Evolutionary conservation across 2,329 filamentous ascomycete species (phyloP).

Genomic region (Fusarium graminum): DNA sequence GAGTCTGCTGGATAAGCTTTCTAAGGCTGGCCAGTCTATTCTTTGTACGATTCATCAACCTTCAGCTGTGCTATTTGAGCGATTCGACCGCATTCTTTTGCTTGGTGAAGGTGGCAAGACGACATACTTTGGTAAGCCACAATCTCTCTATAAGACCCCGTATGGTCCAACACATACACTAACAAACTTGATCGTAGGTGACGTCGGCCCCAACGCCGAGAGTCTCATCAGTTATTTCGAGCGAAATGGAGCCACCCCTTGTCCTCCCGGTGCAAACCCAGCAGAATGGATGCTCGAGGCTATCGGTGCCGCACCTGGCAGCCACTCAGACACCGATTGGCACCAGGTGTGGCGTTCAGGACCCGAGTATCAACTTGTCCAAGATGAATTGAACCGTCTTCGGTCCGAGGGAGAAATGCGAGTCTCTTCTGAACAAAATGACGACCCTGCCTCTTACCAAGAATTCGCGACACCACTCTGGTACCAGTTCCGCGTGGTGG

Average conservation of each 20-base stretch:
- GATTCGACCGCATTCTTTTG: conserved; percentile 72
- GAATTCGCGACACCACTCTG: conserved; percentile 54
- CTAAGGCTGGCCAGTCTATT: conserved; percentile 62
- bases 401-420: not conserved
- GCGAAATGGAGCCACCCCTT: conserved; percentile 72
- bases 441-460: conserved; percentile 44
- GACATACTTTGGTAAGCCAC: conserved; percentile 76
- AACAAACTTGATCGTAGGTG: conserved; percentile 67
- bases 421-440: conserved; percentile 58
- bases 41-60: conserved; percentile 67
- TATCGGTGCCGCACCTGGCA: conserved; percentile 74
- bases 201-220: conserved; percentile 43
- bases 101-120: conserved; percentile 72
- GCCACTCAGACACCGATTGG: conserved; percentile 74
- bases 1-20: conserved; percentile 69
- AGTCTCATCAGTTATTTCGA: conserved; percentile 70
- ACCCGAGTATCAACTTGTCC: conserved; percentile 67
- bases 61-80: conserved; percentile 63
- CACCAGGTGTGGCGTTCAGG: conserved; percentile 71
- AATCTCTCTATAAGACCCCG: no score
- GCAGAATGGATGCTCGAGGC: conserved; percentile 83
- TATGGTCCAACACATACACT: no score
- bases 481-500: conserved; percentile 44
- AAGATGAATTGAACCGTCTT: conserved; percentile 67
- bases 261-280: conserved; percentile 78